Conservation (phyloP, 306 rosid species). For the Astragalus glycyphyllos region DNA sequence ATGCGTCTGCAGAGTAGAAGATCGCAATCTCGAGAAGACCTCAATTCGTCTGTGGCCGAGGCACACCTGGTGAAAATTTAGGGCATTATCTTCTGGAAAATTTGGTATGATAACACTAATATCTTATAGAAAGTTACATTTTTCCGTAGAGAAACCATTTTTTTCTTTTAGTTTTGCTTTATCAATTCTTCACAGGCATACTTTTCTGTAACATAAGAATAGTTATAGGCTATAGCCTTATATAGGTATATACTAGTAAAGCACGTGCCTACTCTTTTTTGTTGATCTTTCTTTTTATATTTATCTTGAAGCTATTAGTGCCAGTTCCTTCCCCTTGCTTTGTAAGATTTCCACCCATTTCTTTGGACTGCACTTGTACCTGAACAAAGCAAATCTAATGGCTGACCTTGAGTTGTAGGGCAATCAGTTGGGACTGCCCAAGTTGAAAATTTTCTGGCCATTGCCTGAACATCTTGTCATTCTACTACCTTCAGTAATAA, state of each 20-base stretch:
- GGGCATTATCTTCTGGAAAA: slow-evolving; percentile 49
- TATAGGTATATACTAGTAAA: slow-evolving; percentile 44
- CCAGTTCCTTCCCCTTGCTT: slow-evolving; percentile 30
- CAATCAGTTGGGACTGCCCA: slow-evolving; percentile 24
- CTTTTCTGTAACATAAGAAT: slow-evolving; percentile 56
- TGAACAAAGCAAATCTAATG: slow-evolving; percentile 29
- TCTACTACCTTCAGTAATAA: slow-evolving; percentile 18
- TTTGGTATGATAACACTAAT: slow-evolving; percentile 53
- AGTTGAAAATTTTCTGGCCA: slow-evolving; percentile 27
- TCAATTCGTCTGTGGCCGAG: slow-evolving; percentile 74
- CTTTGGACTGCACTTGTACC: slow-evolving; percentile 26
- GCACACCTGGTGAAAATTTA: slow-evolving; percentile 76
- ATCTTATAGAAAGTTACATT: slow-evolving; percentile 41
- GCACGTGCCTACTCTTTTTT: slow-evolving; percentile 39
- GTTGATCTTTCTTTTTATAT: slow-evolving; percentile 36
- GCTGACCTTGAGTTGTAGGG: slow-evolving; percentile 7
- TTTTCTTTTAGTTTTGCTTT: slow-evolving; percentile 38
- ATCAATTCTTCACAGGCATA: slow-evolving; percentile 51
- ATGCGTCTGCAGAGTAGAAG: slow-evolving; percentile 97
- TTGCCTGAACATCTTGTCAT: slow-evolving; percentile 24
- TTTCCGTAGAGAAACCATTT: slow-evolving; percentile 21
- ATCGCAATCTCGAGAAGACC: slow-evolving; percentile 98
- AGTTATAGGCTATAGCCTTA: slow-evolving; percentile 9
- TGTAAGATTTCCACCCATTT: slow-evolving; percentile 33
- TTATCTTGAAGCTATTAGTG: slow-evolving; percentile 18